Percentiles rank a stretch among this genome's conserved stretches.
Evolutionary conservation across 805 yeast species (phyloP).

Genomic region (Candida ipomoeae): DNA sequence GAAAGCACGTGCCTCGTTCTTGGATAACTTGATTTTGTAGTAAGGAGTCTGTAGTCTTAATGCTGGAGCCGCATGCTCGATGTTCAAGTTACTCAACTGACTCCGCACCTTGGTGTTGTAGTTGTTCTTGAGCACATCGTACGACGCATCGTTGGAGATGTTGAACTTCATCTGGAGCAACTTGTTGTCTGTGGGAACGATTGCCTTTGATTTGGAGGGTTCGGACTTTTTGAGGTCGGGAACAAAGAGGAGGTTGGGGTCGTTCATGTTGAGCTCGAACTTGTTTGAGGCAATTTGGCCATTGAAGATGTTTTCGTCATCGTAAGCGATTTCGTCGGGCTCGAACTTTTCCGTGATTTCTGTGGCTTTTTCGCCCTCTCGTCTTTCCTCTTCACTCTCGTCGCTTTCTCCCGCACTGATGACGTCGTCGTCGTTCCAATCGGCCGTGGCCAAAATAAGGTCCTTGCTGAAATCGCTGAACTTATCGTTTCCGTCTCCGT

Average conservation of each 20-base stretch:
- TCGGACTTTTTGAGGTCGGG: conserved; percentile 30
- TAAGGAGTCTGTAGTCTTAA: conserved; percentile 82
- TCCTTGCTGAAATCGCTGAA: conserved; percentile 48
- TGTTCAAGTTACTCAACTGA: conserved; percentile 82
- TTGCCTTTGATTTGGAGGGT: conserved; percentile 26
- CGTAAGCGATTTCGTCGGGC: conserved; percentile 42
- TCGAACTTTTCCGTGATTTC: conserved; percentile 8
- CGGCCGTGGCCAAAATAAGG: conserved; percentile 62
- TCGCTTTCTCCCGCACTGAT: conserved; percentile 44
- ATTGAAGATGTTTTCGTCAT: conserved; percentile 70
- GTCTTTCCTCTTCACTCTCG: neutral
- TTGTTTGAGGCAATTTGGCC: conserved; percentile 48
- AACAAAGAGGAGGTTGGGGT: conserved; percentile 70
- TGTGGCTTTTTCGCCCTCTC: neutral
- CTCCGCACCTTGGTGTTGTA: conserved; percentile 90
- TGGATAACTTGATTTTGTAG: conserved; percentile 72
- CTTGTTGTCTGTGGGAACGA: conserved; percentile 52
- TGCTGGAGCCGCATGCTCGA: conserved; percentile 92
- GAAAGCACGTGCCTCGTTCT: conserved; percentile 66
- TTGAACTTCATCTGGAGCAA: conserved; percentile 61
- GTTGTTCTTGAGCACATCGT: conserved; percentile 76
- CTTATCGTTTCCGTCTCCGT: conserved; percentile 33
- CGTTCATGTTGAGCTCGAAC: conserved; percentile 76
- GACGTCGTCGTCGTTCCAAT: conserved; percentile 70
- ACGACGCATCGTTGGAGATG: conserved; percentile 83